These are phyloP conservation scores for Trichoderma sp. DNA, from an alignment of 2,329 filamentous ascomycete genomes.

Conservation along the genomic window DNA sequence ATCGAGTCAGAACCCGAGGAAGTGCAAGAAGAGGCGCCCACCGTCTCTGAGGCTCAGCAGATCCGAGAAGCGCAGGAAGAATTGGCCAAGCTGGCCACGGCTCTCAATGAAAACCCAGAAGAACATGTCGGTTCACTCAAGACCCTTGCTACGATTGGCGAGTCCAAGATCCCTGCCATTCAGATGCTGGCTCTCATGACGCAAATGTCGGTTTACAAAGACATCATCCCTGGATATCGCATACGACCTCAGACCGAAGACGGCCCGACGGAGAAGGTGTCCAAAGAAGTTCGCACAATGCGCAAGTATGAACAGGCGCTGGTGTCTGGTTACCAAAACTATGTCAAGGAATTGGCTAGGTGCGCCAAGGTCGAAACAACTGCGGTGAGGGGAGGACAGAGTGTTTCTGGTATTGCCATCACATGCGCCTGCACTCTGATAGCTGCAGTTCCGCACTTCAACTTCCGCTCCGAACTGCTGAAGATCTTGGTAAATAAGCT, in stretches of 20 bases:
- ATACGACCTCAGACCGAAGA: slow-evolving; percentile 81
- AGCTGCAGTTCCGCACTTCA: slow-evolving; percentile 88
- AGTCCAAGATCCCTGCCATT: slow-evolving; percentile 67
- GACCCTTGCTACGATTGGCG: slow-evolving; percentile 68
- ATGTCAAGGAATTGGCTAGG: slow-evolving; percentile 70
- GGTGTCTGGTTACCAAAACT: slow-evolving; percentile 78
- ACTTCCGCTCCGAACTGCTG: slow-evolving; percentile 84
- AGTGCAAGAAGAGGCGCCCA: slow-evolving; percentile 50
- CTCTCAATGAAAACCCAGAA: slow-evolving; percentile 89
- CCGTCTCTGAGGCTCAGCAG: slow-evolving; percentile 72
- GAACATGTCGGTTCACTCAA: slow-evolving; percentile 81
- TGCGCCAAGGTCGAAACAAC: slow-evolving; percentile 57
- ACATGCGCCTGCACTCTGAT: slow-evolving; percentile 81
- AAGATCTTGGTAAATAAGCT: slow-evolving; percentile 84
- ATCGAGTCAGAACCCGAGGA: slow-evolving; percentile 41
- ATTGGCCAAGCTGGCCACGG: slow-evolving; percentile 73
- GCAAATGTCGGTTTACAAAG: slow-evolving; percentile 88
- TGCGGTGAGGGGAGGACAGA: slow-evolving; percentile 40
- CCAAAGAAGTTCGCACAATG: slow-evolving; percentile 83
- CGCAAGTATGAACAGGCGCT: slow-evolving; percentile 85
- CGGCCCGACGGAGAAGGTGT: slow-evolving; percentile 72
- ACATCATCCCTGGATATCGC: slow-evolving; percentile 92
- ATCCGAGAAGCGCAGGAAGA: slow-evolving; percentile 89
- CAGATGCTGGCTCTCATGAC: slow-evolving; percentile 84
- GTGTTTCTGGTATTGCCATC: slow-evolving; percentile 71